Evolutionary conservation across 163 green algal species (phyloP), one percentile per base, ranked within the genome.

Genomic region (Scenedesmus sp.): DNA sequence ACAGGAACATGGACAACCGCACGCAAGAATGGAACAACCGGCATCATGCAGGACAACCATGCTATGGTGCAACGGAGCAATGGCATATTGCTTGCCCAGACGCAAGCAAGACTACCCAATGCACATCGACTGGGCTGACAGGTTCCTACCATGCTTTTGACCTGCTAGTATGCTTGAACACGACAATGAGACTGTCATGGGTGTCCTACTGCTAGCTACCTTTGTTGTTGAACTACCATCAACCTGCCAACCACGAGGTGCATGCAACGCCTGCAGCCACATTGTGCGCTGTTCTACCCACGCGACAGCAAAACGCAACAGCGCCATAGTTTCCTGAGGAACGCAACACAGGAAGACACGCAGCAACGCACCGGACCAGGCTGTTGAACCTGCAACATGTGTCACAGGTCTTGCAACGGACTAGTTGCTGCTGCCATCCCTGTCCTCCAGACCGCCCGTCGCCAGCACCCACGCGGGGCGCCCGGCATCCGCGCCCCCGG

Each of bases 381-480:
- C 30, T 81, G 30, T 33, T 30, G 37, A 22, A 9, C 16, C n/a
- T 9, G n/a, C n/a, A 49, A 44, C 15, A 24, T n/a, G n/a, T n/a
- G n/a, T n/a, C 20, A 35, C 72, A 24, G 33, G n/a, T n/a, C 65
- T 9, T 44, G 37, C 73, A 82, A 49, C 73, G n/a, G n/a, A 80
- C 83, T 35, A 91, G 56, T 91, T 91, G 43, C n/a, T 91, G 56
- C 56, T 87, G 20, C 18, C 56, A 20, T 92, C 88, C 10, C 30
- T 9, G 35, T 92, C 88, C 33, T 89, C 88, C 72, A 89, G 33
- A 1, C 88, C 88, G 9, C 88, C 88, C 12, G 88, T 81, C 26
- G 88, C 88, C 18, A 92, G 37, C 9, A 89, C 88, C 59, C 73
- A 92, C 9, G 49, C 46, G 33, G 59, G 44, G 16, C 43, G 49